Evolutionary conservation across 768 basidiomycete genomes (phyloP).

Genomic region (Trichaptum fuscoviolaceum): DNA sequence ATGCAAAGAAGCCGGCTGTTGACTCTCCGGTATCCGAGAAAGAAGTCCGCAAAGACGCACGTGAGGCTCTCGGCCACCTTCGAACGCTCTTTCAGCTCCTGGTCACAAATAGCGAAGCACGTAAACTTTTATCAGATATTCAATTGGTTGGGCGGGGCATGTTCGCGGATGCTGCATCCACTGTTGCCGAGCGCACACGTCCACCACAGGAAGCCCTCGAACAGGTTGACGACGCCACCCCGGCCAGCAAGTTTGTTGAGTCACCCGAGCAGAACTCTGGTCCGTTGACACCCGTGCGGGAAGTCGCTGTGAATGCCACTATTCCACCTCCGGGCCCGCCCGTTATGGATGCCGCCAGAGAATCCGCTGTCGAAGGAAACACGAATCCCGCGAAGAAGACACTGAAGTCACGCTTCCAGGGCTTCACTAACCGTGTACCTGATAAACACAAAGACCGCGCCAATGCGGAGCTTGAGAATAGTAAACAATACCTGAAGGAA

Average conservation of each 20-base stretch:
- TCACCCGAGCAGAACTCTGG: conserved; percentile 16
- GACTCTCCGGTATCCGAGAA: conserved; percentile 32
- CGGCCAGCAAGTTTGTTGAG: conserved; percentile 29
- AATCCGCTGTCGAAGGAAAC: neutral
- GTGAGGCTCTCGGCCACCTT: conserved; percentile 34
- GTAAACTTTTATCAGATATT: conserved; percentile 31
- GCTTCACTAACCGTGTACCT: conserved; percentile 24
- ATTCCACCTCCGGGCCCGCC: neutral
- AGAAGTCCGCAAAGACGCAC: conserved; percentile 24
- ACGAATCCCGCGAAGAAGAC: conserved; percentile 5
- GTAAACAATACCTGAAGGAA: conserved; percentile 37
- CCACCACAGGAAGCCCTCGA: conserved; percentile 33
- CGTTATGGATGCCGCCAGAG: neutral
- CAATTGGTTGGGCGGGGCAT: conserved; percentile 29
- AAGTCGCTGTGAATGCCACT: neutral
- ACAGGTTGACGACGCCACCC: conserved; percentile 39
- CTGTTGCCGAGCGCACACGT: conserved; percentile 37
- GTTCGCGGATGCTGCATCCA: conserved; percentile 38
- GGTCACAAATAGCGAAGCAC: conserved; percentile 42
- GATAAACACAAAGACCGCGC: conserved; percentile 33
- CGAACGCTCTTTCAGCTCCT: conserved; percentile 41
- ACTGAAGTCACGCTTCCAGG: conserved; percentile 9
- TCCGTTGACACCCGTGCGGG: neutral
- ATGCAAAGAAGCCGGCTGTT: conserved; percentile 21
- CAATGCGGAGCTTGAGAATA: conserved; percentile 25